Conservation (phyloP, 129 eudicot species). For the Tagetes patula region DNA sequence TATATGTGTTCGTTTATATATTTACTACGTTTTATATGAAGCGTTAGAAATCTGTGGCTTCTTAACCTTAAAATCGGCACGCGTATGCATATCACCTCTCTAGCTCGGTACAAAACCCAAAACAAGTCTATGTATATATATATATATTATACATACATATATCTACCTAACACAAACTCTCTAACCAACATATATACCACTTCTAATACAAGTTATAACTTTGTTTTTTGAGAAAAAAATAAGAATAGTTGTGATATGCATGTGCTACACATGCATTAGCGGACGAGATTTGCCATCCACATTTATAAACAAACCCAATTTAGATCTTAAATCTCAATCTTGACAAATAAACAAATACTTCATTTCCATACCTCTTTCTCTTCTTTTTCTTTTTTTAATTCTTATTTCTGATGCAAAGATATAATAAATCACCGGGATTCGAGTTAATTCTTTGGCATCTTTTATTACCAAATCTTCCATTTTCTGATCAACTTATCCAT, state of each 20-base stretch:
- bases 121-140: too few relatives aligned
- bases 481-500: neutral
- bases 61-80: too few relatives aligned
- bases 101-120: too few relatives aligned
- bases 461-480: conserved; percentile 22
- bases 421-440: conserved; percentile 23
- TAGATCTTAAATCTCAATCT: conserved; percentile 52
- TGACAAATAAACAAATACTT: conserved; percentile 30
- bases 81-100: too few relatives aligned
- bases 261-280: conserved; percentile 40
- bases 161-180: neutral
- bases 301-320: conserved; percentile 20
- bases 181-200: neutral
- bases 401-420: conserved; percentile 5
- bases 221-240: neutral
- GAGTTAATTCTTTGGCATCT: conserved; percentile 32
- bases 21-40: too few relatives aligned
- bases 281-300: conserved; percentile 29
- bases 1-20: too few relatives aligned
- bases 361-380: conserved; percentile 30
- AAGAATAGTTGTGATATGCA: conserved; percentile 17
- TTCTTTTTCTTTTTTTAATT: conserved; percentile 8
- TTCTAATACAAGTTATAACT: neutral
- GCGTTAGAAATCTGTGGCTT: too few relatives aligned
- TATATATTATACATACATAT: too few relatives aligned